Base-by-base conservation (phyloP, 1,284 basidiomycete genomes). In the Cryptococcus sp. region DNA sequence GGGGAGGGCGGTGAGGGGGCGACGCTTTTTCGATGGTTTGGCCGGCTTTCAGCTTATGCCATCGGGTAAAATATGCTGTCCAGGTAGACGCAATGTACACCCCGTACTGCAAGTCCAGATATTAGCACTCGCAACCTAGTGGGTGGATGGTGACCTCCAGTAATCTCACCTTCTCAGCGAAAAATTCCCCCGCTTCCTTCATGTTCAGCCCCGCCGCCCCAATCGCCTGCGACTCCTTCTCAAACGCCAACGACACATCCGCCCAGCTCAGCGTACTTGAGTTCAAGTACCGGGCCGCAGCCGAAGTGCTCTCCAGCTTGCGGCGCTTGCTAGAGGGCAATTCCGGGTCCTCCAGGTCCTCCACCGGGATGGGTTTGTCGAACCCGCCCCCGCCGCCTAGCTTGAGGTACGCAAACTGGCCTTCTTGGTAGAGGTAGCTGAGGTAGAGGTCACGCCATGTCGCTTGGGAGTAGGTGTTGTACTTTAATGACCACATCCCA, bases 361-460 rank as follows among this genome's bases (percentile, higher is more conserved):
- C 28, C 28, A 33, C 28, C 28, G 28, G 28, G 28, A 33, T 33
- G 28, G 28, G 28, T 33, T 33, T 33, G 11, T 36, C 35, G 38
- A 7, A 38, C 20, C 6, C 47, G 28, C 7, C 47, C 33, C 18
- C 20, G 49, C 18, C n/a, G 20, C 11, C 11, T 16, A 4, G 38
- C 18, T 40, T 18, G 4, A 59, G 28, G 36, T 52, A 44, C 1
- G 46, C 42, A 44, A 56, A 60, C 18, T 55, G 46, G 16, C 45
- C 59, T 36, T 46, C 33, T 35, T 50, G 38, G n/a, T 46, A 42
- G 7, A 21, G n/a, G 47, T 53, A 61, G 4, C 28, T 13, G 1
- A 15, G 13, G 20, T 57, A 57, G 3, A 61, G 23, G 16, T 46
- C 47, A 4, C 42, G 28, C 59, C 59, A 61, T 13, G 43, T n/a